These are phyloP conservation scores for Phaseolus coccineus DNA, from an alignment of 331 rosid species.

Conservation along the genomic window DNA sequence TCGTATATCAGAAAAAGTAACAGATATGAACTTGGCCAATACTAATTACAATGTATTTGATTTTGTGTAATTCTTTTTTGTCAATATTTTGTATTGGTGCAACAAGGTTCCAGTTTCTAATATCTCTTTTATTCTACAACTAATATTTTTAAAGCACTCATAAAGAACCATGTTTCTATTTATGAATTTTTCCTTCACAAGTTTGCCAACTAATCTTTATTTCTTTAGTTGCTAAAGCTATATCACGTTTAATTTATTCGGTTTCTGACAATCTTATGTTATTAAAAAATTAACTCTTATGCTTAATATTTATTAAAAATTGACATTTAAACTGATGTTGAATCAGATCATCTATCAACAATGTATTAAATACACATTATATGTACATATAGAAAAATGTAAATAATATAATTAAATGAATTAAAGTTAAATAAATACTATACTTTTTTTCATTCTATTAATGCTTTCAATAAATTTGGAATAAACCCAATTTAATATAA, in stretches of 20 bases:
- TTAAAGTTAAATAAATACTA: too few species aligned
- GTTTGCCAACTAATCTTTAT: neutral
- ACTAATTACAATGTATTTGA: too few species aligned
- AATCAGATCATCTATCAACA: neutral
- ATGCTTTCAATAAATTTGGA: too few species aligned
- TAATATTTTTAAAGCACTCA: neutral
- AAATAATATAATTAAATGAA: neutral
- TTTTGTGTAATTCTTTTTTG: neutral
- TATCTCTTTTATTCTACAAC: neutral
- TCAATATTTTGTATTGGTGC: neutral
- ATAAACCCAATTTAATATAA: too few species aligned
- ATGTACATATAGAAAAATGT: neutral
- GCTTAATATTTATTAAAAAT: neutral
- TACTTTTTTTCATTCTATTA: too few species aligned
- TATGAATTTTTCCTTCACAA: neutral
- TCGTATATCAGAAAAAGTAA: too few species aligned
- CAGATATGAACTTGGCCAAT: too few species aligned
- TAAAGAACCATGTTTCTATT: neutral
- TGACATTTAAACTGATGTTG: neutral
- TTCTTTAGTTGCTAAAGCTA: neutral
- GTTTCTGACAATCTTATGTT: neutral
- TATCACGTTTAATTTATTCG: neutral
- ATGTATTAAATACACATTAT: neutral
- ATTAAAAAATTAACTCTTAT: neutral
- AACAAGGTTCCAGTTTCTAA: neutral